Evolutionary conservation across 148 eudicot species (phyloP), one percentile per base, ranked within the genome.

Genomic region (Euryodendron excelsum): DNA sequence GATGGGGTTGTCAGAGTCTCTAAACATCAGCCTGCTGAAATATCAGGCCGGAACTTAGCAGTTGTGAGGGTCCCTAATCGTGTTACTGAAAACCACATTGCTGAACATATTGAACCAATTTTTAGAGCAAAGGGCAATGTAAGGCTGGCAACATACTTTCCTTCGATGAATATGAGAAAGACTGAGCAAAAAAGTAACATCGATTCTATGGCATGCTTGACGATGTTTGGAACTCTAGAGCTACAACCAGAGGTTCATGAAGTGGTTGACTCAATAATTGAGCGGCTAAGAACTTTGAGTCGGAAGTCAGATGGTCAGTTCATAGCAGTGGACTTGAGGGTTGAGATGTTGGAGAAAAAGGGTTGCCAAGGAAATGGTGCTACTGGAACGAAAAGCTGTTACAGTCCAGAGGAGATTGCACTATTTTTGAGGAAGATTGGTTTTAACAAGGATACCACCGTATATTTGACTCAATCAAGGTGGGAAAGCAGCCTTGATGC

Each of bases 381-480:
- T 79, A 37, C 82, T 62, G 88, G 87, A 77, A 80, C 85, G 21
- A 95, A 93, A 78, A 91, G 89, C 74, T 96, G 99, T 85, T 93
- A 88, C 66, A 81, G 89, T 82, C 94, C 98, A 3, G 85, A 83
- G 69, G 99, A 93, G 77, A 77, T 96, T 80, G 98, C 93, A 31
- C 55, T 82, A 2, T 96, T 96, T 72, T 74, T 96, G 65, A 88
- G 85, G 78, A 93, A 91, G 83, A 34, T 87, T 39, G 99, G 98
- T 12, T 93, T 88, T 77, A 86, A 88, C 45, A 91, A 90, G 87
- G 98, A 93, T 70, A 93, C 97, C 28, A 89, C 94, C 1, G 39
- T 96, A 63, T 96, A 96, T 84, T 85, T 93, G 88, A 96, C 99
- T 37, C 97, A 96, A 83, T 84, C 99, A 10, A 88, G 91, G 87